Evolutionary conservation across 768 basidiomycete genomes (phyloP).

Genomic region (Termitomyces sp.): DNA sequence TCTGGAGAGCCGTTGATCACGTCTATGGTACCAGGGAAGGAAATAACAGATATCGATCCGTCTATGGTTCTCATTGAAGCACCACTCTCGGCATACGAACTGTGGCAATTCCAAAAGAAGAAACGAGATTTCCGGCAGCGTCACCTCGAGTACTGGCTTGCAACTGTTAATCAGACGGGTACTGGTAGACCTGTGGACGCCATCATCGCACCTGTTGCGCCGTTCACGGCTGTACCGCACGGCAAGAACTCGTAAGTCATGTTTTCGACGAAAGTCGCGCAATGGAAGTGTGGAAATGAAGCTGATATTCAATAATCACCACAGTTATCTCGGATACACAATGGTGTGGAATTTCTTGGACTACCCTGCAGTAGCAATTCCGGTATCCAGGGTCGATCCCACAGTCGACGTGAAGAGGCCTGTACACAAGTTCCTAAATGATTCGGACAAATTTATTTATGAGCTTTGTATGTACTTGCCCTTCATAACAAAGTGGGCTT

Average conservation of each 20-base stretch:
- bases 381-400: constrained; percentile 57
- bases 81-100: constrained; percentile 37
- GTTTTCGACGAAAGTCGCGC: not conserved
- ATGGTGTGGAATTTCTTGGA: constrained; percentile 67
- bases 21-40: constrained; percentile 34
- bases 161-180: constrained; percentile 41
- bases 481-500: constrained; percentile 3
- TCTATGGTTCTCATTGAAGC: not conserved
- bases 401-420: constrained; percentile 39
- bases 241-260: constrained; percentile 44
- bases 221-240: constrained; percentile 59
- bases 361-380: constrained; percentile 55
- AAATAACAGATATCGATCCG: not conserved
- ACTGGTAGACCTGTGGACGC: constrained; percentile 76
- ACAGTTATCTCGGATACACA: constrained; percentile 48
- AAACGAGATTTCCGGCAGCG: constrained; percentile 44
- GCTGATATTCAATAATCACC: not conserved
- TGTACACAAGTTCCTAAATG: not conserved
- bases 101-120: constrained; percentile 62
- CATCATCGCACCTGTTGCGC: constrained; percentile 59
- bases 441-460: not conserved
- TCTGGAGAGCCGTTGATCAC: constrained; percentile 52
- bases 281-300: not conserved
- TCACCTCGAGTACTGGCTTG: constrained; percentile 61
- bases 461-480: constrained; percentile 1